A percentile compares a stretch with the other conserved stretches of the same genome.
Evolutionary conservation across 257 asterid genomes (phyloP).

Genomic region (Orobanche coerulescens): DNA sequence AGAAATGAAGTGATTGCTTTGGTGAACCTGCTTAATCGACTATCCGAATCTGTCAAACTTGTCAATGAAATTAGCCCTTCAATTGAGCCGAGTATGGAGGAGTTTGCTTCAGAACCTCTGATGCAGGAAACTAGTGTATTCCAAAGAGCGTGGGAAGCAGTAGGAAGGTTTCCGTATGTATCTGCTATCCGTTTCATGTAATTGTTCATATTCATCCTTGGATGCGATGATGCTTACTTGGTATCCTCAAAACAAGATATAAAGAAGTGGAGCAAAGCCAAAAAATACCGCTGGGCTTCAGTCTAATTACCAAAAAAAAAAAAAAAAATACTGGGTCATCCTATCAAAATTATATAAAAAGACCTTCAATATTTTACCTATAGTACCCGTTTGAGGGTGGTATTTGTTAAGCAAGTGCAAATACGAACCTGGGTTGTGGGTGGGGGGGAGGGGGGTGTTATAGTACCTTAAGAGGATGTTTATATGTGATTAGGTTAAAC

Average conservation of each 20-base stretch:
- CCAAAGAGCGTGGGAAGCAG: constrained; percentile 34
- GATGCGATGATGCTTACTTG: background rate
- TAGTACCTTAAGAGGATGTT: background rate
- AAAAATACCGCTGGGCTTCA: background rate
- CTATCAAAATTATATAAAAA: background rate
- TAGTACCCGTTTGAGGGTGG: no score
- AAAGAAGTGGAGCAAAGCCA: background rate
- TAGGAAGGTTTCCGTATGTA: constrained; percentile 32
- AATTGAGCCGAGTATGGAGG: constrained; percentile 42
- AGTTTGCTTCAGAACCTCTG: constrained; percentile 38
- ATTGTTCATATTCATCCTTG: background rate
- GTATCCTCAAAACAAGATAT: background rate
- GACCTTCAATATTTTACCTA: background rate
- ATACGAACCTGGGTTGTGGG: background rate
- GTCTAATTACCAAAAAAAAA: background rate
- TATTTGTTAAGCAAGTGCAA: no score
- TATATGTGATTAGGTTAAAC: background rate
- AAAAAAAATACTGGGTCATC: background rate
- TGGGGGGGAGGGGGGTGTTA: background rate
- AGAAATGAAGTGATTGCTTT: constrained; percentile 93
- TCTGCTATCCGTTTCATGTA: constrained; percentile 8
- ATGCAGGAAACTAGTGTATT: constrained; percentile 29
- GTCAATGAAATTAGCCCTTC: constrained; percentile 61
- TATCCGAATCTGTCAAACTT: constrained; percentile 76
- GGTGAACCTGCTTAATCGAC: constrained; percentile 70